Evolutionary conservation across 2,329 filamentous ascomycete genomes (phyloP).

Genomic region (Ophiocordyceps camponoti-rufipedis): DNA sequence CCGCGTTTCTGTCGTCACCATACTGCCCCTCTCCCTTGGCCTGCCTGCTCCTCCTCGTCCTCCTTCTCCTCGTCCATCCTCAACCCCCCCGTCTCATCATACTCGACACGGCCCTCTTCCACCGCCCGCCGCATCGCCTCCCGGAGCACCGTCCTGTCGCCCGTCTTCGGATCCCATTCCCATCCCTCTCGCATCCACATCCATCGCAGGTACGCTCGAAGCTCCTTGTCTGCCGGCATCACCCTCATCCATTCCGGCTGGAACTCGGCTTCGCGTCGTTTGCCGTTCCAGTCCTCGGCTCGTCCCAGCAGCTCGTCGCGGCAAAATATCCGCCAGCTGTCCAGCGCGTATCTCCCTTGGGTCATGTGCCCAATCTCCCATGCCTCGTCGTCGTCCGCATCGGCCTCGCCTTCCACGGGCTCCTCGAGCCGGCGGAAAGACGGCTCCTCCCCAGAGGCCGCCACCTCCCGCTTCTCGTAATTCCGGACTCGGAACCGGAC

Average conservation of each 20-base stretch:
- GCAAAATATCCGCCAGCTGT: constrained; percentile 90
- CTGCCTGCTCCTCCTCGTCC: background rate
- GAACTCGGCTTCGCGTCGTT: constrained; percentile 32
- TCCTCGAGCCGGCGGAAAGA: too few relatives aligned
- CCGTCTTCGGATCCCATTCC: constrained; percentile 60
- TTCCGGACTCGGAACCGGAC: constrained; percentile 33
- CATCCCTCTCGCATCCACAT: constrained; percentile 82
- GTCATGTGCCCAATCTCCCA: constrained; percentile 84
- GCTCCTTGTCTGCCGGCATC: constrained; percentile 65
- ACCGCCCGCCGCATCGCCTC: constrained; percentile 37
- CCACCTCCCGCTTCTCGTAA: constrained; percentile 21
- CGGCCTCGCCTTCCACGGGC: background rate
- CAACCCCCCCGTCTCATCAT: constrained; percentile 30
- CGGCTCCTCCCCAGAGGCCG: constrained; percentile 1
- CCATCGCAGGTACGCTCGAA: constrained; percentile 75
- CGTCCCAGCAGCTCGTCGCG: constrained; percentile 55
- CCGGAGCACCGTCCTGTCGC: constrained; percentile 35
- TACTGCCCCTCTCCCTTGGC: constrained; percentile 1
- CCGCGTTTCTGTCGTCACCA: background rate
- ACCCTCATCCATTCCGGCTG: constrained; percentile 88
- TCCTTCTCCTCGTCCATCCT: constrained; percentile 16
- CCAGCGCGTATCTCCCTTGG: constrained; percentile 64
- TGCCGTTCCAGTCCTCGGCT: constrained; percentile 48
- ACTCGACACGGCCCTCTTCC: constrained; percentile 36
- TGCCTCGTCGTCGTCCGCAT: constrained; percentile 16